These are phyloP conservation scores for Rhizoclosmatium globosum DNA, from an alignment of 192 early-diverging fungal species.

Conservation along the genomic window DNA sequence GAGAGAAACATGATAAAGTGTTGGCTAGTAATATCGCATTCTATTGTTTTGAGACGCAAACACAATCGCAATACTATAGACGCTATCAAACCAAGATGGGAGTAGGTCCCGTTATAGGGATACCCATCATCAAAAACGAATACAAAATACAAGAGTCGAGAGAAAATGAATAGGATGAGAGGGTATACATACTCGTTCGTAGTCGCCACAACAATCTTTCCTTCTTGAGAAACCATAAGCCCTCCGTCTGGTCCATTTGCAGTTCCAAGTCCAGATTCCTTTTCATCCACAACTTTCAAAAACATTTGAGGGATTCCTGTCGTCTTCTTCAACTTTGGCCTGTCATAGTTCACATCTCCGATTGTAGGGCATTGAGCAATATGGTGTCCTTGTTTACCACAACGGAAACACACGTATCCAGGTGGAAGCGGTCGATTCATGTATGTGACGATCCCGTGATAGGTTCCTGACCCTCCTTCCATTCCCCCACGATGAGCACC, in stretches of 20 bases:
- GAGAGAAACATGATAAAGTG: neutral
- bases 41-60: neutral
- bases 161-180: slow-evolving; percentile 15
- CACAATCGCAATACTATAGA: neutral
- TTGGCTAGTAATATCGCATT: neutral
- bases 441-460: neutral
- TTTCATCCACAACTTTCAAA: slow-evolving; percentile 83
- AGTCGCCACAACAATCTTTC: slow-evolving; percentile 86
- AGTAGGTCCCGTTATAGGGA: neutral
- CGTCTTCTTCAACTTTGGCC: slow-evolving; percentile 83
- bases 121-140: neutral
- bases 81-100: neutral
- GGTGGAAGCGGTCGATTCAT: slow-evolving; percentile 41
- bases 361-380: slow-evolving; percentile 91
- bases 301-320: slow-evolving; percentile 96
- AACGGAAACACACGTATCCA: slow-evolving; percentile 92
- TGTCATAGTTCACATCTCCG: slow-evolving; percentile 76
- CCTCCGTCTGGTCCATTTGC: slow-evolving; percentile 62
- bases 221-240: slow-evolving; percentile 90
- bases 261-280: slow-evolving; percentile 53
- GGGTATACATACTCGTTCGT: slow-evolving; percentile 77
- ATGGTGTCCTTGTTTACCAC: slow-evolving; percentile 91
- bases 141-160: slow-evolving; percentile 8
- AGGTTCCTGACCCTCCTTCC: neutral
- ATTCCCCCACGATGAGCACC: slow-evolving; percentile 25